phyloP scores from a whole-genome alignment of 352 stramenopile species.

The Plasmopara muralis region DNA sequence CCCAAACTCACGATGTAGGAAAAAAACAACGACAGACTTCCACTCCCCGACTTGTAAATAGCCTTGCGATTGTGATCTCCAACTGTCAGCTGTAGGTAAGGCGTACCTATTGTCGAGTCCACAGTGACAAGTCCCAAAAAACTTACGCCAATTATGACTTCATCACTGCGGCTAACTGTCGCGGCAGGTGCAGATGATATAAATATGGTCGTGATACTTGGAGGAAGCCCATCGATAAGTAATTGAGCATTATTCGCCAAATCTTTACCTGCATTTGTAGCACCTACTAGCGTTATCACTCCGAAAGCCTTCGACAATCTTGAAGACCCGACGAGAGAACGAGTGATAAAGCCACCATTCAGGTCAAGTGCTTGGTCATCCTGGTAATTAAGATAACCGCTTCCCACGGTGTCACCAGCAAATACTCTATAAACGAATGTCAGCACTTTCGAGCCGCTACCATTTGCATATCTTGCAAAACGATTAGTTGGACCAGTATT shows the following conservation, averaged over 20 bases:
- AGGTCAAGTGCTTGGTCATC: conserved; percentile 50
- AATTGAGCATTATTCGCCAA: conserved; percentile 49
- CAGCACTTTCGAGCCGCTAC: conserved; percentile 51
- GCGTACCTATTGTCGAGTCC: conserved; percentile 40
- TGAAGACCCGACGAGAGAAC: conserved; percentile 15
- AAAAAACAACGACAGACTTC: conserved; percentile 48
- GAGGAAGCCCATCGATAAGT: conserved; percentile 41
- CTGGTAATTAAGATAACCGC: conserved; percentile 57
- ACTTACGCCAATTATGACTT: conserved; percentile 53
- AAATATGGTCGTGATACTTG: conserved; percentile 37
- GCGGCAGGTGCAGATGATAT: conserved; percentile 29
- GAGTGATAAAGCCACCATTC: conserved; percentile 60
- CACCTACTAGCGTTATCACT: conserved; percentile 30
- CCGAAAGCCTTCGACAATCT: conserved; percentile 11
- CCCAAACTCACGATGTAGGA: conserved; percentile 57
- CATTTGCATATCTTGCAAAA: conserved; percentile 52
- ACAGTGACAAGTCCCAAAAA: conserved; percentile 58
- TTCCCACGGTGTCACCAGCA: conserved; percentile 49
- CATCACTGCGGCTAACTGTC: conserved; percentile 36
- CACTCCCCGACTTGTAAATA: conserved; percentile 47
- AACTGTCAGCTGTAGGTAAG: conserved; percentile 48
- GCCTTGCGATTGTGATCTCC: conserved; percentile 61
- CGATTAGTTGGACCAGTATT: conserved; percentile 67
- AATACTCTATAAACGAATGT: conserved; percentile 72
- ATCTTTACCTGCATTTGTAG: conserved; percentile 31